Evolutionary conservation across 2,329 filamentous ascomycete genomes (phyloP).

Genomic region (Periconia macrospinosa): DNA sequence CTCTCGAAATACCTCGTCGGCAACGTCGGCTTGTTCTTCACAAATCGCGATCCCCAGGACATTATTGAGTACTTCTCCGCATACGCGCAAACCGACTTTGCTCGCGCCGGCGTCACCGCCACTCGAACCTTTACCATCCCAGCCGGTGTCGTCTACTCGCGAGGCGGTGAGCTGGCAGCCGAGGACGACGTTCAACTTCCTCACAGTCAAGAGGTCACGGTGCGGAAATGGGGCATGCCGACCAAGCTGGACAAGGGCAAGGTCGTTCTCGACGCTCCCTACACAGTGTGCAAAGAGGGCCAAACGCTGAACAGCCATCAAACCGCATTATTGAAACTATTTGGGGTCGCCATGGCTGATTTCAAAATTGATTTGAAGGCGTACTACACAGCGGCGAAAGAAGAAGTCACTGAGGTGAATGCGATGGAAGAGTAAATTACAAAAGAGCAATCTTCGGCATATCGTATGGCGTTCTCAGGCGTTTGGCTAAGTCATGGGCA

Average conservation of each 20-base stretch:
- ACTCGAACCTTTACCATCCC: conserved; percentile 79
- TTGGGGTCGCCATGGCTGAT: conserved; percentile 86
- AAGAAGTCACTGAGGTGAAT: conserved; percentile 55
- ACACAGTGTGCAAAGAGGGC: conserved; percentile 81
- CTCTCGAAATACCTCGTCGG: conserved; percentile 73
- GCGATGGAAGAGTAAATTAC: conserved; percentile 47
- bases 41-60: conserved; percentile 69
- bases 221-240: conserved; percentile 86
- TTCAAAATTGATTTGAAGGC: conserved; percentile 82
- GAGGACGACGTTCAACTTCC: conserved; percentile 86
- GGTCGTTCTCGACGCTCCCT: conserved; percentile 73
- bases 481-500: not conserved
- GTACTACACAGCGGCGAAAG: conserved; percentile 46
- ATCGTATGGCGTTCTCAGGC: not conserved
- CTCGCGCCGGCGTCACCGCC: conserved; percentile 79
- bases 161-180: conserved; percentile 74
- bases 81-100: conserved; percentile 81
- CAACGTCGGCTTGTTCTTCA: conserved; percentile 88
- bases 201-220: conserved; percentile 86
- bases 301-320: conserved; percentile 86
- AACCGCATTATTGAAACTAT: conserved; percentile 91
- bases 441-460: not conserved
- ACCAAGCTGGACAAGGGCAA: conserved; percentile 86
- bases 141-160: conserved; percentile 76
- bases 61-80: conserved; percentile 73